These are phyloP conservation scores for Arthromyces matolae DNA, from an alignment of 768 basidiomycete species.

Conservation along the genomic window DNA sequence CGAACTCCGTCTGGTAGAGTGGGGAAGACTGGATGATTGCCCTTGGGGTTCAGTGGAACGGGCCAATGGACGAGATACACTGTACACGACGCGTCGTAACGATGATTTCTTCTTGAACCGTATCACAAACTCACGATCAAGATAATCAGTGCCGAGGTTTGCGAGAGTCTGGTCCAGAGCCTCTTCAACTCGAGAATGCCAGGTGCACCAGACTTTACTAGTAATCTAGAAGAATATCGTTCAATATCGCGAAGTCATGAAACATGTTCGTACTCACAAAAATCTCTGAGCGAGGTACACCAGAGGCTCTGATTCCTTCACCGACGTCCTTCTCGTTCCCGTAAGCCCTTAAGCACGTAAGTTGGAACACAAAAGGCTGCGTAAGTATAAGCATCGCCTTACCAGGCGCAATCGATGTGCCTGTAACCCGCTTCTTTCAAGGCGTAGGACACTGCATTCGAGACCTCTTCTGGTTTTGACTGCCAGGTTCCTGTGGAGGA, in stretches of 20 bases:
- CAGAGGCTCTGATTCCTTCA: slow-evolving; percentile 71
- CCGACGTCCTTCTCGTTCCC: slow-evolving; percentile 84
- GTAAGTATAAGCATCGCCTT: slow-evolving; percentile 4
- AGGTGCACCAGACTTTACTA: slow-evolving; percentile 67
- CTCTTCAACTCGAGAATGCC: slow-evolving; percentile 69
- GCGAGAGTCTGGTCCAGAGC: slow-evolving; percentile 72
- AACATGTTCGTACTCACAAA: slow-evolving; percentile 30
- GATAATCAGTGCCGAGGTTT: slow-evolving; percentile 79
- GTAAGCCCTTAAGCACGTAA: too few relatives aligned
- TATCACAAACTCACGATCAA: slow-evolving; percentile 52
- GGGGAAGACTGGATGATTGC: slow-evolving; percentile 59
- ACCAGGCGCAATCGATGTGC: slow-evolving; percentile 70
- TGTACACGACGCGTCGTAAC: slow-evolving; percentile 15
- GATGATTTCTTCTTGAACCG: slow-evolving; percentile 3
- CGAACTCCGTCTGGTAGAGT: slow-evolving; percentile 58
- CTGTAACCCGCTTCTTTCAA: slow-evolving; percentile 72
- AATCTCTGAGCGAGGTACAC: slow-evolving; percentile 67
- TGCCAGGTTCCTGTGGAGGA: slow-evolving; percentile 93
- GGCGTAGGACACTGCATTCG: slow-evolving; percentile 67
- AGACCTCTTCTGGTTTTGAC: slow-evolving; percentile 68
- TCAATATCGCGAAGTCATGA: not conserved
- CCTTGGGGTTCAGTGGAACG: slow-evolving; percentile 65
- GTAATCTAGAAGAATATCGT: slow-evolving; percentile 45
- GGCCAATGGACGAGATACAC: slow-evolving; percentile 83
- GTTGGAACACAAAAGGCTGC: too few relatives aligned